Percentiles rank a stretch among this genome's conserved stretches.
phyloP scores from a whole-genome alignment of 2,329 filamentous ascomycete species.

The Apiospora pterosperma region DNA sequence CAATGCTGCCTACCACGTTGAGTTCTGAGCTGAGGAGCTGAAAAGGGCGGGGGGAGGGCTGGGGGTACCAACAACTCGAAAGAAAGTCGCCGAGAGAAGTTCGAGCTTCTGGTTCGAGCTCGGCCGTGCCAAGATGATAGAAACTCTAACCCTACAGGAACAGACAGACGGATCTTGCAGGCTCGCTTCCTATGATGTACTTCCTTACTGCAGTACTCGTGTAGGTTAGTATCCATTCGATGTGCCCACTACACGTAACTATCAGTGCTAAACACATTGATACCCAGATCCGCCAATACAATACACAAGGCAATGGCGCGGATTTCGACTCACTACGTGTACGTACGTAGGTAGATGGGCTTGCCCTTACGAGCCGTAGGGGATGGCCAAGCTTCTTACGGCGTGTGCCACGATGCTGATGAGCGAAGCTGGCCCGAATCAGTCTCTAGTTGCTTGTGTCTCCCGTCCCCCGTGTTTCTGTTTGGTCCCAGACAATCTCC shows the following conservation, averaged over 20 bases:
- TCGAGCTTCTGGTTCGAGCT: no score
- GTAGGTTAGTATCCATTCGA: neutral
- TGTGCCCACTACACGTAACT: neutral
- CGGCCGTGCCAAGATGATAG: neutral
- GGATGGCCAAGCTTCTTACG: neutral
- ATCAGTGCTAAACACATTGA: no score
- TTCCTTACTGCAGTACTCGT: neutral
- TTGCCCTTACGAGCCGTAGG: neutral
- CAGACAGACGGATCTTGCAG: neutral
- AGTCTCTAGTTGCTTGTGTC: neutral
- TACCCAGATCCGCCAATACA: neutral
- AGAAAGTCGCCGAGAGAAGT: neutral
- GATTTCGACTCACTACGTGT: neutral
- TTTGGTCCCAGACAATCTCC: neutral
- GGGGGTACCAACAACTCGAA: no score
- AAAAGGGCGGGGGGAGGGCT: no score
- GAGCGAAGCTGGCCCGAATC: neutral
- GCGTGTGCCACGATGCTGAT: neutral
- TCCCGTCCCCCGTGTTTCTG: constrained; percentile 1
- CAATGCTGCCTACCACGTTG: no score
- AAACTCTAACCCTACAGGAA: neutral
- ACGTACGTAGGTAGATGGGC: neutral
- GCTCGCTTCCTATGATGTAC: neutral
- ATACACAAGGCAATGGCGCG: no score
- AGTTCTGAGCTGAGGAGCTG: no score